These are phyloP conservation scores for Pseudozyma sp. DNA, from an alignment of 1,284 basidiomycete species.

Conservation along the genomic window DNA sequence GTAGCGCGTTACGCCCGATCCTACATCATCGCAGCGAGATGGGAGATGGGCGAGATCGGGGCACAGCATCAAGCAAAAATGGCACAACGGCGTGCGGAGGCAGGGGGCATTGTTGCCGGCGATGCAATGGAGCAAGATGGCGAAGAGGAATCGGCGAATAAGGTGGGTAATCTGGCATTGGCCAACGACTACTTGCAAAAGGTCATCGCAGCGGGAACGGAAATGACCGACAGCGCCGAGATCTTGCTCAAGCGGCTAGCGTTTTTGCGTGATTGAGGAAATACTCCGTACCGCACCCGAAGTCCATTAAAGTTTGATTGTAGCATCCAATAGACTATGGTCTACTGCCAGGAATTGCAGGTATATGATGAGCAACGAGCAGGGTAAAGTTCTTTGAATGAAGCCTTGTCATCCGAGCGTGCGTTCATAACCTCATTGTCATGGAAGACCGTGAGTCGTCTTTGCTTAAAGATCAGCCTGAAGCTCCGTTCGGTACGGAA, in stretches of 20 bases:
- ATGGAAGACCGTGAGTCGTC: no score
- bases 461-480: no score
- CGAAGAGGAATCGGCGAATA: slow-evolving; percentile 9
- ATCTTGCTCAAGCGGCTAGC: slow-evolving; percentile 62
- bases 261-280: slow-evolving; percentile 42
- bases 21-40: slow-evolving; percentile 64
- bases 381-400: no score
- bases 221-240: slow-evolving; percentile 63
- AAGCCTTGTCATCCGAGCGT: no score
- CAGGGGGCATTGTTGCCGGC: slow-evolving; percentile 6
- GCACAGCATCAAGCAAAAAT: slow-evolving; percentile 1
- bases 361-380: no score
- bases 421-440: no score
- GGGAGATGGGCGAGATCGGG: slow-evolving; percentile 67
- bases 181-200: slow-evolving; percentile 66
- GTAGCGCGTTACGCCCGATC: slow-evolving; percentile 56
- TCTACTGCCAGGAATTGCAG: background rate
- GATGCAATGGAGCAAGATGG: slow-evolving; percentile 34
- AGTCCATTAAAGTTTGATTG: background rate
- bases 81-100: slow-evolving; percentile 24
- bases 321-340: background rate
- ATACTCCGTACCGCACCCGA: background rate
- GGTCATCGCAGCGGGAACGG: slow-evolving; percentile 63
- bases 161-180: slow-evolving; percentile 55
- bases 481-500: no score